phyloP scores from a whole-genome alignment of 129 eudicot genomes.

The Tagetes erecta region DNA sequence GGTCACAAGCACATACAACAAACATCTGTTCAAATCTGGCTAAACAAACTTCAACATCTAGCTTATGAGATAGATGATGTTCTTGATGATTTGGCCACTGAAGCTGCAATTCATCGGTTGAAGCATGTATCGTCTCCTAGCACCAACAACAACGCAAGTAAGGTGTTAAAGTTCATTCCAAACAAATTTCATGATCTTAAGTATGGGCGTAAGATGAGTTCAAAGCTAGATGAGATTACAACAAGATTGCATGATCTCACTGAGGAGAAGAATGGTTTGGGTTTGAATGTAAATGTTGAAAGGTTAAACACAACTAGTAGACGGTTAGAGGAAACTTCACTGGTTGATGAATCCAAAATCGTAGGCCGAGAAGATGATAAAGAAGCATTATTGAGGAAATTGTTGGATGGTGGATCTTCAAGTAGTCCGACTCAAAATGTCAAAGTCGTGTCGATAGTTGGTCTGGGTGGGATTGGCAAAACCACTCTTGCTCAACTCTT shows the following conservation, averaged over 20 bases:
- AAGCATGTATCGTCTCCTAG: background rate
- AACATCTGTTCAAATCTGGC: background rate
- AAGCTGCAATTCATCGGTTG: background rate
- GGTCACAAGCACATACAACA: background rate
- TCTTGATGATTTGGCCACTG: background rate
- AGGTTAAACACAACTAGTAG: background rate
- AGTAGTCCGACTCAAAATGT: background rate
- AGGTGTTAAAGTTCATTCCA: constrained; percentile 8
- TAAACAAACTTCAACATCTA: background rate
- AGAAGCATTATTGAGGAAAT: background rate
- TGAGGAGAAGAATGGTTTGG: background rate
- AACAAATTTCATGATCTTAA: constrained; percentile 13
- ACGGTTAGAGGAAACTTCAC: background rate
- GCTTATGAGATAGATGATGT: constrained; percentile 19
- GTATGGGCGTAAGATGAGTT: background rate
- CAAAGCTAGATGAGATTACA: constrained; percentile 11
- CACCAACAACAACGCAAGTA: background rate
- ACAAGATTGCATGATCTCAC: background rate
- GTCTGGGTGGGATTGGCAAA: background rate
- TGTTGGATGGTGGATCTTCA: background rate
- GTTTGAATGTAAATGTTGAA: background rate
- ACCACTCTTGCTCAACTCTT: constrained; percentile 1
- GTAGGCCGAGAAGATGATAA: background rate
- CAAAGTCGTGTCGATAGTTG: background rate
- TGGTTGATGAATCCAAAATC: background rate